Evolutionary conservation across 1,284 basidiomycete species (phyloP).

Genomic region (Leucoagaricus sp.): DNA sequence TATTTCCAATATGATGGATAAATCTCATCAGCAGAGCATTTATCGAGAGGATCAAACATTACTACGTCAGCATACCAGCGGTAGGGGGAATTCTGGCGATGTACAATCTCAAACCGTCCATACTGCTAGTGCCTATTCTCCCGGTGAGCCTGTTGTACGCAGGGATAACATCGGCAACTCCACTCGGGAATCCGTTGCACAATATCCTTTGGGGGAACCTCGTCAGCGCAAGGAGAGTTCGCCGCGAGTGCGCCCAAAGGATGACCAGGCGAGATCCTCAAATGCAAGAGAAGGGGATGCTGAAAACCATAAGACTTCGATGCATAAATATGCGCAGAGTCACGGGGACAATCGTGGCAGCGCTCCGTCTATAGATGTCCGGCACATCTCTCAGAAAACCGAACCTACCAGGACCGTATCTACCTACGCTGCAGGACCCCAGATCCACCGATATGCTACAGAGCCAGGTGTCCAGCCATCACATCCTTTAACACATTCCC

Average conservation of each 20-base stretch:
- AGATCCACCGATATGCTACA: not conserved
- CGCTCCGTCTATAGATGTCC: not conserved
- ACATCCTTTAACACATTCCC: not conserved
- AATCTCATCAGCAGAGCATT: not conserved
- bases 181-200: not conserved
- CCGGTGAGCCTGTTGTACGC: not conserved
- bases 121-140: not conserved
- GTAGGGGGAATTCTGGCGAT: not conserved
- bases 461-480: not conserved
- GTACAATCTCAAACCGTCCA: not conserved
- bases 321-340: not conserved
- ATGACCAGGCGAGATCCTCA: not conserved
- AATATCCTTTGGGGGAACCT: not conserved
- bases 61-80: not conserved
- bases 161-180: not conserved
- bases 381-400: not conserved
- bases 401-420: not conserved
- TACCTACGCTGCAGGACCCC: not conserved
- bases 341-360: not conserved
- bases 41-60: not conserved
- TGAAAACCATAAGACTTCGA: not conserved
- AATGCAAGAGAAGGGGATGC: not conserved
- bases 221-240: constrained; percentile 5
- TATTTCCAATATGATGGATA: not conserved
- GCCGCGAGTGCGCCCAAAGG: not conserved